Percentiles rank a stretch among this genome's conserved stretches.
These are phyloP conservation scores for Moringa oleifera DNA, from an alignment of 345 rosid genomes.

Conservation along the genomic window DNA sequence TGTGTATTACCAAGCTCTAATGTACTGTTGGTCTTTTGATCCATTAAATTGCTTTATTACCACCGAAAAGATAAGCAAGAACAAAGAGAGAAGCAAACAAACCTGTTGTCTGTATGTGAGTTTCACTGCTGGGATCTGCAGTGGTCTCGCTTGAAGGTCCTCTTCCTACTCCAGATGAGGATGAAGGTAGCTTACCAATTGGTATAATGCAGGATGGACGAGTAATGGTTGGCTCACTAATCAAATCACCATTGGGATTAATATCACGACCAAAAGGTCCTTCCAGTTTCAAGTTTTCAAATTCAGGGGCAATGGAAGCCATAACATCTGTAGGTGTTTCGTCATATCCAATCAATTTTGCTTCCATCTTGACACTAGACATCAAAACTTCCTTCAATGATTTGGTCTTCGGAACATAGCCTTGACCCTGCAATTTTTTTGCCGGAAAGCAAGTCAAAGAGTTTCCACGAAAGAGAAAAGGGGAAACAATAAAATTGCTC, in stretches of 20 bases:
- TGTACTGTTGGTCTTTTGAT: too few relatives aligned
- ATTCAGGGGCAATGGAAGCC: constrained; percentile 16
- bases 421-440: constrained; percentile 45
- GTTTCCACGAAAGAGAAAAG: not conserved
- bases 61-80: too few relatives aligned
- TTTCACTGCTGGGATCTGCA: constrained; percentile 12
- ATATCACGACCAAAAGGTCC: constrained; percentile 16
- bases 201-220: constrained; percentile 17
- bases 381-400: constrained; percentile 53
- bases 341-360: constrained; percentile 74
- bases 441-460: not conserved
- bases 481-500: not conserved
- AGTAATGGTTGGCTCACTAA: constrained; percentile 13
- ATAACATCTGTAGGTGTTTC: constrained; percentile 56
- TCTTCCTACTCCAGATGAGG: constrained; percentile 16
- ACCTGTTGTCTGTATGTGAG: constrained; percentile 16
- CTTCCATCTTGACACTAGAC: constrained; percentile 41
- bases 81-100: not conserved
- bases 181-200: constrained; percentile 10
- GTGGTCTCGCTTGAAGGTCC: constrained; percentile 12
- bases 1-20: too few relatives aligned
- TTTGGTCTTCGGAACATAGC: constrained; percentile 37
- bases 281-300: constrained; percentile 25
- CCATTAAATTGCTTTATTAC: too few relatives aligned
- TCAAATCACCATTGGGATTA: constrained; percentile 12